Percentiles rank a stretch among this genome's conserved stretches.
Conservation (phyloP, 768 basidiomycete species). For the Tricholoma sp. region DNA sequence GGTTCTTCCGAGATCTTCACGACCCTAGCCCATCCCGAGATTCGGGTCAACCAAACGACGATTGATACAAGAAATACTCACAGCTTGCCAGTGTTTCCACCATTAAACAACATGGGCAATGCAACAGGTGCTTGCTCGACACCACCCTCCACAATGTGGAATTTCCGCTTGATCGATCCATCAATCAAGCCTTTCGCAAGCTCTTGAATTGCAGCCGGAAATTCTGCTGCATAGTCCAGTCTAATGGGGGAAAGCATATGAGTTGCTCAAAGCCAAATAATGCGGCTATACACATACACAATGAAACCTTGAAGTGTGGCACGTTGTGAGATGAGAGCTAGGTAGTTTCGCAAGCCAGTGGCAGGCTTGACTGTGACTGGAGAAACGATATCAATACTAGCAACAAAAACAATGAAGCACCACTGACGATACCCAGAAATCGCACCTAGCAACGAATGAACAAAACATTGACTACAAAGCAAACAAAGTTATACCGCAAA, state of each 20-base stretch:
- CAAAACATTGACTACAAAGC: neutral
- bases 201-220: conserved; percentile 50
- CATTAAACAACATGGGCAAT: conserved; percentile 67
- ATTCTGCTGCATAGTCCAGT: conserved; percentile 68
- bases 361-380: conserved; percentile 54
- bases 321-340: conserved; percentile 67
- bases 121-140: conserved; percentile 67
- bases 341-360: conserved; percentile 64
- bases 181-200: conserved; percentile 53
- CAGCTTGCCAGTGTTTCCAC: conserved; percentile 79
- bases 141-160: conserved; percentile 71
- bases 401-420: neutral
- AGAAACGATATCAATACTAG: neutral
- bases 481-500: conserved; percentile 60
- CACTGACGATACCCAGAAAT: conserved; percentile 78
- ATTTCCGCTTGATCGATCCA: conserved; percentile 74
- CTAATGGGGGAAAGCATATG: conserved; percentile 28
- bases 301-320: conserved; percentile 84
- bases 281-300: conserved; percentile 41
- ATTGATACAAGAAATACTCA: conserved; percentile 18
- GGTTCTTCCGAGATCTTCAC: conserved; percentile 51
- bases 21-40: conserved; percentile 33
- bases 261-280: neutral
- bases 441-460: conserved; percentile 43
- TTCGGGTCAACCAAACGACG: conserved; percentile 3